Percentiles rank a stretch among this genome's conserved stretches.
phyloP scores from a whole-genome alignment of 1,284 basidiomycete genomes.

The Pseudozyma sp. region DNA sequence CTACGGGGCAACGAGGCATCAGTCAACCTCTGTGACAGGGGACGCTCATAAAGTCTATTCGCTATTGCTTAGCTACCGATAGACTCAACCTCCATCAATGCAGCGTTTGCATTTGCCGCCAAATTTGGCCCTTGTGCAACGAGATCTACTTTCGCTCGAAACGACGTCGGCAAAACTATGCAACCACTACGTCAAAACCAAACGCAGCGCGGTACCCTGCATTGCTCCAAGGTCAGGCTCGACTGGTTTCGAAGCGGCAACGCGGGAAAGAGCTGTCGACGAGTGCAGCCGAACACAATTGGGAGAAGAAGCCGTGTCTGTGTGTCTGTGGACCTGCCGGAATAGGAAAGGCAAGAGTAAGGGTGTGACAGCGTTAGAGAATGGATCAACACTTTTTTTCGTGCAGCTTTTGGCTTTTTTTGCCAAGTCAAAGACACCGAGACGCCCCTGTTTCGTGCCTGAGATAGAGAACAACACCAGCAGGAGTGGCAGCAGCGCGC shows the following conservation, averaged over 20 bases:
- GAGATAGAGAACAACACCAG: constrained; percentile 4
- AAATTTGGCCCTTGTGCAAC: not conserved
- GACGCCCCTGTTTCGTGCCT: constrained; percentile 33
- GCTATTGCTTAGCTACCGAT: not conserved
- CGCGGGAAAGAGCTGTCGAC: constrained; percentile 25
- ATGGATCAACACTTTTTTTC: constrained; percentile 10
- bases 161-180: constrained; percentile 2
- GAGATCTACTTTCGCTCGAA: not conserved
- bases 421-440: constrained; percentile 5
- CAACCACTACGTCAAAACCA: constrained; percentile 2
- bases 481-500: no score
- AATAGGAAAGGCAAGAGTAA: constrained; percentile 11
- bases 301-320: not conserved
- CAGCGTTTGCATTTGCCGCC: not conserved
- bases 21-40: not conserved
- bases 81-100: not conserved
- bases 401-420: not conserved
- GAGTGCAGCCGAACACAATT: constrained; percentile 18
- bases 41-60: not conserved
- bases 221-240: not conserved
- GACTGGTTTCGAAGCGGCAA: constrained; percentile 8
- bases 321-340: constrained; percentile 10
- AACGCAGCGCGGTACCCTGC: not conserved
- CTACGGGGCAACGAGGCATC: not conserved
- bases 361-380: constrained; percentile 6